These are phyloP conservation scores for Dillenia turbinata DNA, from an alignment of 164 flowering plant species.

Conservation along the genomic window DNA sequence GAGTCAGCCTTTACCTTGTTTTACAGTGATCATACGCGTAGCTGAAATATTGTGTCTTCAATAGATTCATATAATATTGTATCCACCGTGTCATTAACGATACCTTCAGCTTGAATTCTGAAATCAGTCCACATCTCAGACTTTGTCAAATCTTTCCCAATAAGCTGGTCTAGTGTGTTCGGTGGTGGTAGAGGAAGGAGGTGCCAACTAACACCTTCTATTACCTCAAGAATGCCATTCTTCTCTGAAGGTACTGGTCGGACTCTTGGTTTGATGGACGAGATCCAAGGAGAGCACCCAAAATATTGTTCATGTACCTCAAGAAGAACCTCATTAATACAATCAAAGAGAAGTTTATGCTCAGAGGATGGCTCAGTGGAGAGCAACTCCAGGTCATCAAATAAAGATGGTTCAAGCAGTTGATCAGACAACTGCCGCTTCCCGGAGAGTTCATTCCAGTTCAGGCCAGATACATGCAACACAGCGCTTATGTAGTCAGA, in stretches of 20 bases:
- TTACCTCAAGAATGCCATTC: conserved; percentile 42
- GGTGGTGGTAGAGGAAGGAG: conserved; percentile 34
- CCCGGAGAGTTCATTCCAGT: conserved; percentile 43
- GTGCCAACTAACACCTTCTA: conserved; percentile 53
- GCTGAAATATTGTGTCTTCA: conserved; percentile 47
- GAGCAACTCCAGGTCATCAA: conserved; percentile 45
- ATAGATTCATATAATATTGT: conserved; percentile 54
- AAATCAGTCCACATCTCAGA: conserved; percentile 66
- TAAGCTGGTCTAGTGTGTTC: conserved; percentile 55
- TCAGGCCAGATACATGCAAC: conserved; percentile 46
- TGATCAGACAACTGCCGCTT: conserved; percentile 43
- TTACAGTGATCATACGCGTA: conserved; percentile 14
- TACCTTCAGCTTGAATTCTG: conserved; percentile 34
- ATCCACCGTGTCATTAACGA: conserved; percentile 52
- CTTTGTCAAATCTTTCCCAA: conserved; percentile 59
- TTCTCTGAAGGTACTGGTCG: conserved; percentile 40
- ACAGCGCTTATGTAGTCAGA: conserved; percentile 60
- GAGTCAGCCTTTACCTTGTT: too few species aligned
- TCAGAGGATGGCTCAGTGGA: conserved; percentile 41
- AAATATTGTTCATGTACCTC: conserved; percentile 43
- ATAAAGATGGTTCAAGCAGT: conserved; percentile 49
- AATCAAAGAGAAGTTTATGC: conserved; percentile 67
- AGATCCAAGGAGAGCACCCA: conserved; percentile 42
- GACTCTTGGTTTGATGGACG: conserved; percentile 36
- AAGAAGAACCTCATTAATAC: conserved; percentile 63